Evolutionary conservation across 116 monocot species (phyloP).

Genomic region (Thalassia testudinum): DNA sequence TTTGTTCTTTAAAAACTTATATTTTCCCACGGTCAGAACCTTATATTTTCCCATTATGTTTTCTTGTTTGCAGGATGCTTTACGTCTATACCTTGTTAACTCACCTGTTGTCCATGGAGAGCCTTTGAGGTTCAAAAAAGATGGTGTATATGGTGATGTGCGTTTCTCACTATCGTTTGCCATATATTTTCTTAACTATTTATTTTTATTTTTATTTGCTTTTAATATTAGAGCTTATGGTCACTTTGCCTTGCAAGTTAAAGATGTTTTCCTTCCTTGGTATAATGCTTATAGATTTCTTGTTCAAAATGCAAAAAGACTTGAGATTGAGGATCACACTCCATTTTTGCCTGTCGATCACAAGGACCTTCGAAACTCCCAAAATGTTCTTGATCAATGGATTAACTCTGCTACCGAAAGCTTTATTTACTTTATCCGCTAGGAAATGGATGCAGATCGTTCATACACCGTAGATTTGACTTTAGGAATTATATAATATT

Average conservation of each 20-base stretch:
- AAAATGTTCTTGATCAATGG: slow-evolving; percentile 81
- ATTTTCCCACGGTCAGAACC: too few relatives aligned
- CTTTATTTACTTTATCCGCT: slow-evolving; percentile 57
- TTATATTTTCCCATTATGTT: too few relatives aligned
- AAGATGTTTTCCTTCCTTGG: too few relatives aligned
- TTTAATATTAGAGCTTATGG: slow-evolving; percentile 64
- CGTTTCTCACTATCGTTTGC: slow-evolving; percentile 11
- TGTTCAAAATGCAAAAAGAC: too few relatives aligned
- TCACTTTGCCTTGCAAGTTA: slow-evolving; percentile 68
- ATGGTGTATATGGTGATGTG: slow-evolving; percentile 70
- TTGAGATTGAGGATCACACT: slow-evolving; percentile 33
- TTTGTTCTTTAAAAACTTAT: too few relatives aligned
- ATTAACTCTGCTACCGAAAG: slow-evolving; percentile 81
- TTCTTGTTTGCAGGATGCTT: too few relatives aligned
- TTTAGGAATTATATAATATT: too few relatives aligned
- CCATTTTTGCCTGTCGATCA: slow-evolving; percentile 45
- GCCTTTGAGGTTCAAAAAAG: too few relatives aligned
- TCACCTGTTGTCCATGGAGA: too few relatives aligned
- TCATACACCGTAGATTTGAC: slow-evolving; percentile 64
- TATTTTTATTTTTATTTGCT: slow-evolving; percentile 15
- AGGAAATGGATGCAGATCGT: slow-evolving; percentile 78
- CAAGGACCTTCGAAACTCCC: slow-evolving; percentile 27
- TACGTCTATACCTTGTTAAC: too few relatives aligned
- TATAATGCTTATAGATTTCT: too few relatives aligned
- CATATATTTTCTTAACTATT: neutral